These are phyloP conservation scores for Kwoniella sp. DNA, from an alignment of 768 basidiomycete genomes.

Conservation along the genomic window DNA sequence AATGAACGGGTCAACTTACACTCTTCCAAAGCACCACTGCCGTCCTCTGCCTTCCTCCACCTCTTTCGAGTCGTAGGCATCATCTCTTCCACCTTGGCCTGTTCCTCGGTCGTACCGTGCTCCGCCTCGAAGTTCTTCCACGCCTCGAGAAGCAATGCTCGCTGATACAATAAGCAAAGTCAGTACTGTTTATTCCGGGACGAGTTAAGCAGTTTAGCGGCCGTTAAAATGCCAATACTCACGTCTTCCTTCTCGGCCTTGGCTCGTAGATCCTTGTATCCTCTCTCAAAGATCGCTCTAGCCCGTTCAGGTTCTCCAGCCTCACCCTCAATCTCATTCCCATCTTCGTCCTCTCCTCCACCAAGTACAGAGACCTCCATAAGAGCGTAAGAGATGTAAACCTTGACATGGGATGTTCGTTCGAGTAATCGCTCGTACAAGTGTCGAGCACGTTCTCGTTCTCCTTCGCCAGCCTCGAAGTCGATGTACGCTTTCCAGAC, in stretches of 20 bases:
- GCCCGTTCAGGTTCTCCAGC: constrained; percentile 70
- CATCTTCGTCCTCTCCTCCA: constrained; percentile 55
- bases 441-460: constrained; percentile 77
- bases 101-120: constrained; percentile 71
- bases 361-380: constrained; percentile 75
- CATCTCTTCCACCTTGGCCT: constrained; percentile 82
- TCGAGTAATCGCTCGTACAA: constrained; percentile 85
- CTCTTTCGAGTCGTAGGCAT: constrained; percentile 88
- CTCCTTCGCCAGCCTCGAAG: constrained; percentile 92
- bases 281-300: constrained; percentile 78
- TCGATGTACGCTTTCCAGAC: constrained; percentile 79
- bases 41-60: constrained; percentile 80
- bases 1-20: constrained; percentile 41
- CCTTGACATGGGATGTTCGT: constrained; percentile 87
- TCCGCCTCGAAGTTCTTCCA: constrained; percentile 93
- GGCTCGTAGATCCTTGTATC: constrained; percentile 80
- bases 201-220: neutral
- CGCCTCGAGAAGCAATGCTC: constrained; percentile 84
- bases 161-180: constrained; percentile 62
- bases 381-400: constrained; percentile 88
- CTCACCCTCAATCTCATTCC: constrained; percentile 63
- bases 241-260: constrained; percentile 88
- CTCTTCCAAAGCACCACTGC: constrained; percentile 79
- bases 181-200: too few species aligned
- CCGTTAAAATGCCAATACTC: constrained; percentile 36